phyloP scores from a whole-genome alignment of 495 filamentous ascomycete species.

The Chaetomium cochliodes region DNA sequence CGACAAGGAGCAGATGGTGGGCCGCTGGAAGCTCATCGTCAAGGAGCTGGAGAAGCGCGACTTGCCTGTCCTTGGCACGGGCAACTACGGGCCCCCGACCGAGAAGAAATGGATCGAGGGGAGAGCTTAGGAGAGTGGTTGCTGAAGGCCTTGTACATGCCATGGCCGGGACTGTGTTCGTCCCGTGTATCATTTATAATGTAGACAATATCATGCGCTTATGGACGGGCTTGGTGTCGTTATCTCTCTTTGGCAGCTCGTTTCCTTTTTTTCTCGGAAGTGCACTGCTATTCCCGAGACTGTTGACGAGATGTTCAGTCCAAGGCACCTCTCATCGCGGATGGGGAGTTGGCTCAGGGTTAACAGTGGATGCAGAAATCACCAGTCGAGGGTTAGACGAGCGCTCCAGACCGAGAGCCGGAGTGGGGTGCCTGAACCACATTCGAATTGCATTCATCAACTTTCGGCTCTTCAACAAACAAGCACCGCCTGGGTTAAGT shows the following conservation, averaged over 20 bases:
- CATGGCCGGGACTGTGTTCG: neutral
- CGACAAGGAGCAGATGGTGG: constrained; percentile 71
- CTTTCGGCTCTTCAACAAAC: neutral
- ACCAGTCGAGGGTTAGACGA: neutral
- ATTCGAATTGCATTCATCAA: neutral
- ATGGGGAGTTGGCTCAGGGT: neutral
- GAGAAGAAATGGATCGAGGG: constrained; percentile 36
- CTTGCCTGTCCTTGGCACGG: constrained; percentile 50
- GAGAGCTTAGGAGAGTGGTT: constrained; percentile 10
- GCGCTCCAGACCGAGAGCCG: neutral
- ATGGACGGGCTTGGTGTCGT: neutral
- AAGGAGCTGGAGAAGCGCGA: constrained; percentile 64
- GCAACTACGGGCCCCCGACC: constrained; percentile 26
- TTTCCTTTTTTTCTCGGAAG: neutral
- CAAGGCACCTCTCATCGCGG: no score
- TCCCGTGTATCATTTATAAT: constrained; percentile 29
- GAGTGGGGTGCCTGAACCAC: constrained; percentile 2
- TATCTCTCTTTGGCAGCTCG: neutral
- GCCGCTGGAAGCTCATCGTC: constrained; percentile 83
- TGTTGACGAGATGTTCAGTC: no score
- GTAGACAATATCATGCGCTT: constrained; percentile 21
- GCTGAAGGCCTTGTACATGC: neutral
- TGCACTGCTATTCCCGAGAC: no score
- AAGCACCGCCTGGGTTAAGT: neutral
- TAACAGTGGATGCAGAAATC: neutral